These are phyloP conservation scores for Xylaria telfairii DNA, from an alignment of 495 filamentous ascomycete genomes.

Conservation along the genomic window DNA sequence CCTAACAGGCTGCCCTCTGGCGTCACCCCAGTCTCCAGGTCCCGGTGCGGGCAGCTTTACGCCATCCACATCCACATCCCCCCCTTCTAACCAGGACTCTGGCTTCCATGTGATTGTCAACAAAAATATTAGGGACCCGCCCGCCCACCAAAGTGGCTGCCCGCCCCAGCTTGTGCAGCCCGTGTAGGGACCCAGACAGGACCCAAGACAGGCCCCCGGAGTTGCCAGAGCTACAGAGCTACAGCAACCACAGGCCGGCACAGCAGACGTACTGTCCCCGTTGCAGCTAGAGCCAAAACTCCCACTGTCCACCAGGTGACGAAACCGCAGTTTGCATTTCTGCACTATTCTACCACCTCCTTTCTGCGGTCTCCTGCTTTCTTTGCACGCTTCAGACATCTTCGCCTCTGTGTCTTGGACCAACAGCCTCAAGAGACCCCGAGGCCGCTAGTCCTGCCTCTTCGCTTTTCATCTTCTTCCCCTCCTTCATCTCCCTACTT, in stretches of 20 bases:
- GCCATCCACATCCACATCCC: no score
- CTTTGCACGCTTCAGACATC: slow-evolving; percentile 26
- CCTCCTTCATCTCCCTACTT: slow-evolving; percentile 30
- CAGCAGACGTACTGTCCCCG: slow-evolving; percentile 6
- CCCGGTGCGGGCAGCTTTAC: slow-evolving; percentile 10
- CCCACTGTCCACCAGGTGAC: slow-evolving; percentile 32
- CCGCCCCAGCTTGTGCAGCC: not conserved
- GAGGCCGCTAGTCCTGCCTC: slow-evolving; percentile 14
- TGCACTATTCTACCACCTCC: slow-evolving; percentile 32
- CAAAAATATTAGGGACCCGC: slow-evolving; percentile 39
- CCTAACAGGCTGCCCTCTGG: not conserved
- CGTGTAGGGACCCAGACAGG: not conserved
- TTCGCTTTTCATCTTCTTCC: slow-evolving; percentile 30
- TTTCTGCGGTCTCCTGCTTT: slow-evolving; percentile 23
- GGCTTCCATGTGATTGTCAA: slow-evolving; percentile 43
- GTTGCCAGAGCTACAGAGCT: no score
- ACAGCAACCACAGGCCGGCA: not conserved
- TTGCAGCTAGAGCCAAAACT: slow-evolving; percentile 25
- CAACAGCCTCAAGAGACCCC: slow-evolving; percentile 17
- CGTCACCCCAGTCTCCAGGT: slow-evolving; percentile 18
- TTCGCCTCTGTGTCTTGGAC: slow-evolving; percentile 24
- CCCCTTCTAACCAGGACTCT: not conserved
- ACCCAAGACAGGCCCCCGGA: no score
- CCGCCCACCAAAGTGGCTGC: slow-evolving; percentile 24
- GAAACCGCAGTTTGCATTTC: slow-evolving; percentile 32